Base-by-base conservation (phyloP, 129 eudicot genomes). In the Flaveria brownii region DNA sequence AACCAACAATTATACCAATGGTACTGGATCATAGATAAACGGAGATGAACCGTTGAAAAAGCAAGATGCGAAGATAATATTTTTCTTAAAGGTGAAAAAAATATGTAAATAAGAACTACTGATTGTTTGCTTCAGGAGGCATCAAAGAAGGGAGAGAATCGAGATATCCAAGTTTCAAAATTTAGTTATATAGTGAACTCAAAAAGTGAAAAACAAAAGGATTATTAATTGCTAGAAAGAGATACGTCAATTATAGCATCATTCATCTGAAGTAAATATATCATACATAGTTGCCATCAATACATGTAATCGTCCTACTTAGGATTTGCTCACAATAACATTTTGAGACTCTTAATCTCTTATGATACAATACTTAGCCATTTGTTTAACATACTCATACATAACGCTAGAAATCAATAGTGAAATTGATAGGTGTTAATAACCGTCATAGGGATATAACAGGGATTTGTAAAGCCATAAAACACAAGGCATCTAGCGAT, bases 321-420 rank as follows among this genome's bases (percentile, higher is more conserved):
- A 42, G 14, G 16, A 52, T 72, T 54, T 52, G 36, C 76, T 52
- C 43, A 23, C 68, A 39, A 33, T 42, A 23, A 59, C 68, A 73
- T 41, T 2, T 57, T 73, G 55, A 51, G 43, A 41, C 17, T 26
- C 80, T 20, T 20, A 20, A 20, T 20, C 22, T 20, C 22, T 18
- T 46, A 2, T 30, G 23, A 12, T 8, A 52, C 6, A 56, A 76
- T 30, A 23, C 50, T 30, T 47, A 6, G 36, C 7, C 61, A 43
- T 20, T 36, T 61, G 28, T 47, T 39, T 16, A 46, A n/a, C 73
- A 50, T 7, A 49, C 36, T 9, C 63, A 77, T 68, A 67, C 16
- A 46, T 42, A 77, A 77, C 70, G 56, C 75, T 43, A 68, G n/a
- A 25, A n/a, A 67, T 39, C 28, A 54, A 39, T 6, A 42, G 28